A percentile compares a stretch with the other conserved stretches of the same genome.
Evolutionary conservation across 768 basidiomycete genomes (phyloP).

Genomic region (Cyclocybe cylindracea): DNA sequence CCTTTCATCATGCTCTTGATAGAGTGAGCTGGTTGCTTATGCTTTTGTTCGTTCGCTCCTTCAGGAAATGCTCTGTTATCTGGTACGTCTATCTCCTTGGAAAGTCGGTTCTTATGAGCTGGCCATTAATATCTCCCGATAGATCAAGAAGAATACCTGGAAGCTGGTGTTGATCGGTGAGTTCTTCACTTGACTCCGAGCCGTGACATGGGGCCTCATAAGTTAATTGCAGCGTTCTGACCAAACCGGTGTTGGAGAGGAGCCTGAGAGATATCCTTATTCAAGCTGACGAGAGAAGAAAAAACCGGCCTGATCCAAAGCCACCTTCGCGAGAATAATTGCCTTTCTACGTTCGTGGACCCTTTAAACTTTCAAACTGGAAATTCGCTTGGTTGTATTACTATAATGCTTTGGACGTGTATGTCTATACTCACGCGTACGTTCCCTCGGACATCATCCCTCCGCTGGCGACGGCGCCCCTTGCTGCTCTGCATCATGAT

Average conservation of each 20-base stretch:
- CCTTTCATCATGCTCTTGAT: neutral
- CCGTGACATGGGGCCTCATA: conserved; percentile 8
- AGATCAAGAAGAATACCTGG: conserved; percentile 77
- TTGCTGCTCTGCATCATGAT: too few relatives aligned
- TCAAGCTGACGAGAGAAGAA: conserved; percentile 48
- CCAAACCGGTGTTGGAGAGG: conserved; percentile 77
- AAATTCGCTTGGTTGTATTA: too few relatives aligned
- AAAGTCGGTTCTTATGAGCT: conserved; percentile 1
- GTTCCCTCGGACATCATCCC: too few relatives aligned
- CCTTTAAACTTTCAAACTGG: neutral
- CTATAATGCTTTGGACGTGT: too few relatives aligned
- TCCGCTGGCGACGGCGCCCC: too few relatives aligned
- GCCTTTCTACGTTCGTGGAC: conserved; percentile 1
- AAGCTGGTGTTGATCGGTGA: conserved; percentile 76
- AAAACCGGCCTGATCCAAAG: conserved; percentile 18
- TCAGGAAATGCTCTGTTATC: conserved; percentile 55
- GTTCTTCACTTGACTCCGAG: conserved; percentile 21
- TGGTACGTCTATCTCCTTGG: conserved; percentile 32
- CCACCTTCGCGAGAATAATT: conserved; percentile 7
- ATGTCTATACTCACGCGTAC: too few relatives aligned
- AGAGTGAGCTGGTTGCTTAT: neutral
- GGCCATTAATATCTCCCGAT: conserved; percentile 21
- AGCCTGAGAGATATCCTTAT: conserved; percentile 46
- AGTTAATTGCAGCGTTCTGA: conserved; percentile 55
- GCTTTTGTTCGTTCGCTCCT: neutral